A percentile compares a stretch with the other conserved stretches of the same genome.
These are phyloP conservation scores for Pelargonium australe DNA, from an alignment of 441 rosid species.

Conservation along the genomic window DNA sequence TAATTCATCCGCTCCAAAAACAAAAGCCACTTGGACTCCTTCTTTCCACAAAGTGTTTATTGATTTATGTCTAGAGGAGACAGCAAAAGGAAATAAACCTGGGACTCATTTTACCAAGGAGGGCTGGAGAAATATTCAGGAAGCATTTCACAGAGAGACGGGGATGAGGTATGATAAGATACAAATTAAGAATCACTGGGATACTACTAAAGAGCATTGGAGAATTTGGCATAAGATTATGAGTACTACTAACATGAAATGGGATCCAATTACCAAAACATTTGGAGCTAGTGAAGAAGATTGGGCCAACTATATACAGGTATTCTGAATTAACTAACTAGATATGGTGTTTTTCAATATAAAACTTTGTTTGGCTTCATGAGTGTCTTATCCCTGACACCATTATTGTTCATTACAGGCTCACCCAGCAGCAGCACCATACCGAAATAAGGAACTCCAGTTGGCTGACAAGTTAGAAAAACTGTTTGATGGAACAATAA, in stretches of 20 bases:
- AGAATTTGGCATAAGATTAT: constrained; percentile 40
- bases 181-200: constrained; percentile 42
- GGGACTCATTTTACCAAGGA: constrained; percentile 33
- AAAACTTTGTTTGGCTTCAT: neutral
- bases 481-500: no score
- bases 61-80: constrained; percentile 33
- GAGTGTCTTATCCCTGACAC: neutral
- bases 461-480: no score
- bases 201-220: constrained; percentile 35
- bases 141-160: constrained; percentile 27
- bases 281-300: constrained; percentile 39
- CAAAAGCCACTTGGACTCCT: constrained; percentile 35
- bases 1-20: constrained; percentile 16
- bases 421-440: no score
- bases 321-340: constrained; percentile 11
- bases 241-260: constrained; percentile 28
- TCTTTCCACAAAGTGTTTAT: constrained; percentile 37
- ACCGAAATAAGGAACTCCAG: no score
- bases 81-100: constrained; percentile 31
- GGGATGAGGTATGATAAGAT: constrained; percentile 27
- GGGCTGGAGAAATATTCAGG: constrained; percentile 34
- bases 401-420: no score
- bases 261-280: constrained; percentile 32
- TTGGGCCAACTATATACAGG: constrained; percentile 34
- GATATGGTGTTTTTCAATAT: constrained; percentile 6